phyloP scores from a whole-genome alignment of 1,139 yeast species.

The Meyerozyma smithsonii region DNA sequence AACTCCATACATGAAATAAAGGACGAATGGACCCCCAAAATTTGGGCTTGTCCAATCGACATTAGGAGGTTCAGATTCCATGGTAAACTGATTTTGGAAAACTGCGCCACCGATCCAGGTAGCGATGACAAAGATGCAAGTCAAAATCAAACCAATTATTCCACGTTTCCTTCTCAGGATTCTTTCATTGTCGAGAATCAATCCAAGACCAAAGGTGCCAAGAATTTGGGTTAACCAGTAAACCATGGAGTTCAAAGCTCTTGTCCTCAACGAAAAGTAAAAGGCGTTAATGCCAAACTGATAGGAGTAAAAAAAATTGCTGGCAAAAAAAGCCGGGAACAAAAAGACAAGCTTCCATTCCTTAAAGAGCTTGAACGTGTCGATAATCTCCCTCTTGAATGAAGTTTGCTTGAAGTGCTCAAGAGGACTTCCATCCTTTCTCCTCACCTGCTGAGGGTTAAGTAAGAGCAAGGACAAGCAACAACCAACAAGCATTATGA shows the following conservation, averaged over 20 bases:
- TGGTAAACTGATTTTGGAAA: conserved; percentile 8
- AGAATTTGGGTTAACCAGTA: conserved; percentile 10
- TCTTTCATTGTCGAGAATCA: conserved; percentile 7
- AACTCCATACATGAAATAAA: conserved; percentile 10
- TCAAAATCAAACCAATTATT: conserved; percentile 7
- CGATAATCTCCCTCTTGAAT: conserved; percentile 7
- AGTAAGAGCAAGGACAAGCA: background rate
- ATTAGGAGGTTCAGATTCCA: conserved; percentile 6
- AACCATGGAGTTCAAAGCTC: conserved; percentile 10
- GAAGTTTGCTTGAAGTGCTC: conserved; percentile 2
- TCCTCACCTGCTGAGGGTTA: conserved; percentile 1
- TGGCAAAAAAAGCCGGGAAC: conserved; percentile 10
- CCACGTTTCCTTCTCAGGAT: conserved; percentile 8
- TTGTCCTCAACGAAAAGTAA: conserved; percentile 9
- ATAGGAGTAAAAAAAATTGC: conserved; percentile 10
- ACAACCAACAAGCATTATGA: conserved; percentile 3
- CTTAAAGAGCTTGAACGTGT: conserved; percentile 5
- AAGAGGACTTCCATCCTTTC: conserved; percentile 2
- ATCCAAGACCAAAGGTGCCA: conserved; percentile 9
- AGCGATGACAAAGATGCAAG: conserved; percentile 8
- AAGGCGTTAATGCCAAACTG: conserved; percentile 10
- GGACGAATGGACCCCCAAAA: conserved; percentile 10
- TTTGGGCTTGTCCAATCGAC: conserved; percentile 9
- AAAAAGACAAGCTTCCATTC: conserved; percentile 7
- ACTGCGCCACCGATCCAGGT: conserved; percentile 9